Evolutionary conservation across 208 protist species (phyloP).

Genomic region (Trypanosomatidae sp.): DNA sequence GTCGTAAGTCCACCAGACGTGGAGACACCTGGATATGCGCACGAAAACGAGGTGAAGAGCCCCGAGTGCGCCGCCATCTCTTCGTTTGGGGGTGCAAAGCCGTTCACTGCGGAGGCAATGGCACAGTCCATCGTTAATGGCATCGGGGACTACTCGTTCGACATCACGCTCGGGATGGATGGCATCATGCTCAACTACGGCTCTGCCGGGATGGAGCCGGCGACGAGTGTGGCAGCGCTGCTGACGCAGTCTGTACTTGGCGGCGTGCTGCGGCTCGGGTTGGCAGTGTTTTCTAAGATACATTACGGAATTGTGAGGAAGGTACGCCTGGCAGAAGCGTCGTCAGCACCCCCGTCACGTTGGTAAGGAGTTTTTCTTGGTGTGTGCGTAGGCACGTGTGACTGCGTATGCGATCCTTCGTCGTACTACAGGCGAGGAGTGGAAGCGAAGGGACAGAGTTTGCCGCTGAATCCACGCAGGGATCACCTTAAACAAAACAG

Average conservation of each 20-base stretch:
- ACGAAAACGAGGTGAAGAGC: conserved; percentile 86
- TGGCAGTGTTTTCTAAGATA: conserved; percentile 60
- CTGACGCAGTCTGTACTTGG: conserved; percentile 37
- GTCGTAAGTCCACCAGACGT: conserved; percentile 86
- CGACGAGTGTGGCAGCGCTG: conserved; percentile 51
- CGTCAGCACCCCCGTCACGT: conserved; percentile 9
- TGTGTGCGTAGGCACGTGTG: neutral
- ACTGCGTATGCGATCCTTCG: neutral
- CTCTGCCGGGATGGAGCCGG: conserved; percentile 66
- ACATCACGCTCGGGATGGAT: conserved; percentile 75
- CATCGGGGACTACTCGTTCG: conserved; percentile 76
- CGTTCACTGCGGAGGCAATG: conserved; percentile 59
- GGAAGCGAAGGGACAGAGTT: neutral
- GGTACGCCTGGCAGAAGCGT: conserved; percentile 33
- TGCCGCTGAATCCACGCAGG: neutral
- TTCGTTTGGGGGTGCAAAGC: conserved; percentile 61
- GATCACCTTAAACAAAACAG: conserved; percentile 5
- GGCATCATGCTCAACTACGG: conserved; percentile 53
- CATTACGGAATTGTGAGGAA: conserved; percentile 79
- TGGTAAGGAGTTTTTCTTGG: neutral
- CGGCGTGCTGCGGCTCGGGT: conserved; percentile 57
- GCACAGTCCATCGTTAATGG: conserved; percentile 42
- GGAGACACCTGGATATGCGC: conserved; percentile 76
- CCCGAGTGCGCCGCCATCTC: conserved; percentile 81
- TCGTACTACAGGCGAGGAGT: neutral